Base-by-base conservation (phyloP, 148 eudicot species). In the Cornus suecica region DNA sequence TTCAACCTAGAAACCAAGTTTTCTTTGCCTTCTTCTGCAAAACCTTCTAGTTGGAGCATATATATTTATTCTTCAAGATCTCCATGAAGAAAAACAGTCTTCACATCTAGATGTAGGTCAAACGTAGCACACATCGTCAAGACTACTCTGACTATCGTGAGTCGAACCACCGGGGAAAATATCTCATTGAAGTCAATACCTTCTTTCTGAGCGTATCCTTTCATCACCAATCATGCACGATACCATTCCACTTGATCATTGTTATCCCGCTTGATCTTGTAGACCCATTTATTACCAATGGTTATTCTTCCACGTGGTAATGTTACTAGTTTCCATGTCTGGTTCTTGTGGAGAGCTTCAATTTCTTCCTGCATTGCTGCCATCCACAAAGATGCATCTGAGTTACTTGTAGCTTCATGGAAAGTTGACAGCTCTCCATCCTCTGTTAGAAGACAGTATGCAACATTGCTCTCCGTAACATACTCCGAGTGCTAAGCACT, bases 371-470 rank as follows among this genome's bases (percentile, higher is more conserved):
- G n/a, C n/a, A n/a, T n/a, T n/a, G n/a, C n/a, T n/a, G n/a, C n/a
- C n/a, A n/a, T n/a, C n/a, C n/a, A n/a, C n/a, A 67, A n/a, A 67
- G 70, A 67, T 15, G 15, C 70, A 30, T 67, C 70, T 31, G 3
- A 16, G 70, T 30, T 67, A 14, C 15, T 32, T 5, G 0, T 67
- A 31, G 75, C 14, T 18, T 72, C 65, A 24, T 72, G 66, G 45
- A 72, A 61, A 72, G 65, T 72, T 72, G 66, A 72, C 13, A 71
- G 71, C 78, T 75, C 78, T 75, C 71, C 71, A 65, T 66, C 71
- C 64, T 75, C 65, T 25, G 71, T 75, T 75, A 66, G 22, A 52
- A 75, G 78, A 51, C 71, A 75, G 23, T 75, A 51, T 45, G 71
- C 64, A 66, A 66, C 27, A 66, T 75, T 75, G 64, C 62, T 66